Percentiles rank a stretch among this genome's conserved stretches.
Evolutionary conservation across 352 stramenopile species (phyloP).

Genomic region (Phytophthora niederhauseri): DNA sequence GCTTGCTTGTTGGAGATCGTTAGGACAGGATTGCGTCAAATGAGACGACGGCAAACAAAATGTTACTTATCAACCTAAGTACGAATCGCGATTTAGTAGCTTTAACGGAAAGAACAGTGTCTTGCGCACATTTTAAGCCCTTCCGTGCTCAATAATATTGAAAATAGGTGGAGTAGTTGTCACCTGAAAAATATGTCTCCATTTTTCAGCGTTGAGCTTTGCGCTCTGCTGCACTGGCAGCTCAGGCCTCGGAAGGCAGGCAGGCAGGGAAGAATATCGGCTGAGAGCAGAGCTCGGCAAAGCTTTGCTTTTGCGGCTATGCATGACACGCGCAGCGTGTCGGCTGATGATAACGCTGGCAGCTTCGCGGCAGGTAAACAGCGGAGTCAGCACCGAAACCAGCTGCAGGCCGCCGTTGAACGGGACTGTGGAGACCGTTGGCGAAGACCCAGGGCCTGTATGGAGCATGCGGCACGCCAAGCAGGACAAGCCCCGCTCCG

Average conservation of each 20-base stretch:
- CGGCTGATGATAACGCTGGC: slow-evolving; percentile 24
- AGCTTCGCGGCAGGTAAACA: slow-evolving; percentile 21
- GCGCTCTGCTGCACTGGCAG: neutral
- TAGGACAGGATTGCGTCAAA: no score
- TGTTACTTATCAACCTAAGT: no score
- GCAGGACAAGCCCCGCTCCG: no score
- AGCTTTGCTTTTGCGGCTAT: neutral
- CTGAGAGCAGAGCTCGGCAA: neutral
- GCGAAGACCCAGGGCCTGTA: neutral
- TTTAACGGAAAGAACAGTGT: no score
- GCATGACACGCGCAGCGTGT: slow-evolving; percentile 2
- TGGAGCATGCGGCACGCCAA: neutral
- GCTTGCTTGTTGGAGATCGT: no score
- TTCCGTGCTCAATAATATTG: no score
- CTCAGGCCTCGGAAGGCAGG: neutral
- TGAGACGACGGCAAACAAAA: no score
- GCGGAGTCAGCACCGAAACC: slow-evolving; percentile 26
- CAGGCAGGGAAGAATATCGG: no score
- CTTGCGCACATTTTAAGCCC: no score
- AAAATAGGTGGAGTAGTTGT: no score
- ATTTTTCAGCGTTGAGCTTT: neutral
- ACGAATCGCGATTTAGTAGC: no score
- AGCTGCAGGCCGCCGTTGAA: slow-evolving; percentile 15
- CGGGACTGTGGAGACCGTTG: neutral
- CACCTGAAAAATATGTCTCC: no score